Evolutionary conservation across 306 rosid species (phyloP).

Genomic region (Vigna trinervia): DNA sequence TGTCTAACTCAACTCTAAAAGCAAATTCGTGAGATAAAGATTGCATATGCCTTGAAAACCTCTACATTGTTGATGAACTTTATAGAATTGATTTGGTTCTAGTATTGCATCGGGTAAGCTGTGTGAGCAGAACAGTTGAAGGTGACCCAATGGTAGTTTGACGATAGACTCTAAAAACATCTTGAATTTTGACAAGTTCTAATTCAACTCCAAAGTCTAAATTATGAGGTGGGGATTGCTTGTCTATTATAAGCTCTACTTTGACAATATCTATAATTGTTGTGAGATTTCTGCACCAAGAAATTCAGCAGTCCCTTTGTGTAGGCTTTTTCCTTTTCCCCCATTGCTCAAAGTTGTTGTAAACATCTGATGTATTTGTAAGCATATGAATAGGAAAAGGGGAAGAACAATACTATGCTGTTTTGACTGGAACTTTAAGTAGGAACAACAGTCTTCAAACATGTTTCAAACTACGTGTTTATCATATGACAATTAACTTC

Average conservation of each 20-base stretch:
- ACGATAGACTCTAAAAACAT: neutral
- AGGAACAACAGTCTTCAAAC: neutral
- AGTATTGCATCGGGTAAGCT: neutral
- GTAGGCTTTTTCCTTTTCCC: neutral
- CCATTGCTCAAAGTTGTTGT: neutral
- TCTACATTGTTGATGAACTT: neutral
- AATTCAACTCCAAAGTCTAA: neutral
- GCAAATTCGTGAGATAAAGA: neutral
- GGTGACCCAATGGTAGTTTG: neutral
- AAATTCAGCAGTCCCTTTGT: neutral
- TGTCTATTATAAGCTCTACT: neutral
- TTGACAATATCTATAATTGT: neutral
- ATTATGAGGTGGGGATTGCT: neutral
- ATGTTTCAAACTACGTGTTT: neutral
- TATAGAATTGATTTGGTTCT: neutral
- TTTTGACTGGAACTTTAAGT: neutral
- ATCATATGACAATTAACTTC: neutral
- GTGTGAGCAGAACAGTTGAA: neutral
- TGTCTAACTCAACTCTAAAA: neutral
- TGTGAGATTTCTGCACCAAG: neutral
- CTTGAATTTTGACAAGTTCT: neutral
- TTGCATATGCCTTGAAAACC: neutral
- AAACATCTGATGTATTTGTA: neutral
- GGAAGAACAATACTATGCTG: constrained; percentile 9
- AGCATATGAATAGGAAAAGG: neutral